Evolutionary conservation across 1,284 basidiomycete genomes (phyloP).

Genomic region (Phellopilus nigrolimitatus): DNA sequence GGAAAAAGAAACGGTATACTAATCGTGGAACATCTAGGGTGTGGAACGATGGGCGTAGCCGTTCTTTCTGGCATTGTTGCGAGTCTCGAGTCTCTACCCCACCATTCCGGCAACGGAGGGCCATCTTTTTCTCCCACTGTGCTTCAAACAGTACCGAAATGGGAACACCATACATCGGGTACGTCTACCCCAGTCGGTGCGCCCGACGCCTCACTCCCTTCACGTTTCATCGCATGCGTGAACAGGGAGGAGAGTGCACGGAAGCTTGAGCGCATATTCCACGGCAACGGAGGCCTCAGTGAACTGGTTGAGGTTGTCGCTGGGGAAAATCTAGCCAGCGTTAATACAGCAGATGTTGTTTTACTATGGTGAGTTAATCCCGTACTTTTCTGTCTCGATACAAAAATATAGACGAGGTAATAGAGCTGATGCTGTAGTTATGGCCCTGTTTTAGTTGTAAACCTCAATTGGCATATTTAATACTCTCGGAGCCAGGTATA

Average conservation of each 20-base stretch:
- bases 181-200: conserved; percentile 68
- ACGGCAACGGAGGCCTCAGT: conserved; percentile 50
- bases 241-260: conserved; percentile 72
- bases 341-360: conserved; percentile 76
- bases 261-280: conserved; percentile 66
- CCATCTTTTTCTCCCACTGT: conserved; percentile 10
- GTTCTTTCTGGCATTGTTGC: conserved; percentile 88
- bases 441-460: conserved; percentile 67
- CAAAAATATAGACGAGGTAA: conserved; percentile 4
- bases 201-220: conserved; percentile 67
- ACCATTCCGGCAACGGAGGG: conserved; percentile 24
- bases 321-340: conserved; percentile 71
- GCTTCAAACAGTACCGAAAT: conserved; percentile 40
- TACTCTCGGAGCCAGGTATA: conserved; percentile 81
- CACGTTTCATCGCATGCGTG: conserved; percentile 89
- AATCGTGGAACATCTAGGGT: conserved; percentile 58
- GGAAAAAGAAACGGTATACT: neutral
- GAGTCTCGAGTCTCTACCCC: conserved; percentile 51
- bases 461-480: conserved; percentile 80
- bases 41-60: conserved; percentile 98
- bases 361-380: conserved; percentile 68
- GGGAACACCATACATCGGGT: conserved; percentile 82
- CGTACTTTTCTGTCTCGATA: conserved; percentile 9
- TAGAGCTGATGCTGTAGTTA: neutral
- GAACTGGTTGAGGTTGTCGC: conserved; percentile 66